Conservation (phyloP, 2,329 filamentous ascomycete genomes). For the Didymella glomerata region DNA sequence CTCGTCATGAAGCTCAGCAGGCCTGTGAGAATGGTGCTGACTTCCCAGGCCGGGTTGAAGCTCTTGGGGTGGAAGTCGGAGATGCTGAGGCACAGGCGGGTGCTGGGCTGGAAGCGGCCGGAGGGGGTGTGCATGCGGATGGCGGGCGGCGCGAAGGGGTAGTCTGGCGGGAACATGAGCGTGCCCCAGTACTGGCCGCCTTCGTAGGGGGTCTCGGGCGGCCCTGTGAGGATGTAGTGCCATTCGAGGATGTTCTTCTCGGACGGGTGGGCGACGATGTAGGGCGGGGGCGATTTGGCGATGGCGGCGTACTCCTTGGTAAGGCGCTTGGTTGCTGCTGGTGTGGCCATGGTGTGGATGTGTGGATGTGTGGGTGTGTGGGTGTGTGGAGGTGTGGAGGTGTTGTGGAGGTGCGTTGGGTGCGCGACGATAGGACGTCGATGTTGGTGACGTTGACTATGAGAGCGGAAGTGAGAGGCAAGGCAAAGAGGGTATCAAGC, state of each 20-base stretch:
- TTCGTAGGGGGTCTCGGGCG: constrained; percentile 91
- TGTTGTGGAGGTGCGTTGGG: background rate
- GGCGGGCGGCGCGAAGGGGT: constrained; percentile 94
- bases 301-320: constrained; percentile 72
- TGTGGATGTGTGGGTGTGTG: constrained; percentile 8
- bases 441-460: background rate
- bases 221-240: constrained; percentile 96
- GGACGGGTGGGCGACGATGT: constrained; percentile 87
- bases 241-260: constrained; percentile 93
- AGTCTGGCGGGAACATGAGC: constrained; percentile 92
- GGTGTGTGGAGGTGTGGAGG: background rate
- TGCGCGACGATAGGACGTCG: background rate
- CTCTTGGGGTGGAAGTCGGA: constrained; percentile 97
- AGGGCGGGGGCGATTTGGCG: constrained; percentile 81
- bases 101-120: constrained; percentile 92
- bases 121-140: constrained; percentile 99
- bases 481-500: constrained; percentile 19
- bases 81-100: constrained; percentile 91
- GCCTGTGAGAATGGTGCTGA: constrained; percentile 93
- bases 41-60: constrained; percentile 98
- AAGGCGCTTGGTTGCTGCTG: constrained; percentile 57
- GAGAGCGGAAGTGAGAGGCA: background rate
- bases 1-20: constrained; percentile 97
- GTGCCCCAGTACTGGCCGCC: constrained; percentile 98
- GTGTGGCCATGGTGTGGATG: constrained; percentile 48